Percentiles rank a stretch among this genome's conserved stretches.
Evolutionary conservation across 2,329 filamentous ascomycete species (phyloP).

Genomic region (Hypomyces rosellus): DNA sequence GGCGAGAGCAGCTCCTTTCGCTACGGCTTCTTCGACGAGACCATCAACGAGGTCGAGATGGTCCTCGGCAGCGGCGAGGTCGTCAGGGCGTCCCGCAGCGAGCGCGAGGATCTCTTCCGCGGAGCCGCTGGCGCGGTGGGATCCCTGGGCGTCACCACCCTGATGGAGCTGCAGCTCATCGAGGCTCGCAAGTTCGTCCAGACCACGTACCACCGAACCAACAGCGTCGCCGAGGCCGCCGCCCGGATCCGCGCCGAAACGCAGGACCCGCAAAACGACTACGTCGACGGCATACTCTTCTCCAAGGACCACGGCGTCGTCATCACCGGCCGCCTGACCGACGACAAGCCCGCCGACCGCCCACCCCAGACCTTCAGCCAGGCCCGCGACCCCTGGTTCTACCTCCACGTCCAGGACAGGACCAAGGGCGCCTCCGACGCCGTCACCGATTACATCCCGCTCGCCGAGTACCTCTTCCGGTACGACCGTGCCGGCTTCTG

Average conservation of each 20-base stretch:
- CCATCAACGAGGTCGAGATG: constrained; percentile 59
- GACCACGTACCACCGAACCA: constrained; percentile 53
- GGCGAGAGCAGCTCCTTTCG: constrained; percentile 65
- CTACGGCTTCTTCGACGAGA: constrained; percentile 66
- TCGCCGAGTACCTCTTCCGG: constrained; percentile 69
- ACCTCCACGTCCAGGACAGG: constrained; percentile 57
- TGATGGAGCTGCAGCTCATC: constrained; percentile 58
- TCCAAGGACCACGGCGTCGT: constrained; percentile 57
- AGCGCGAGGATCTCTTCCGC: constrained; percentile 52
- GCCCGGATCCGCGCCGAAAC: constrained; percentile 44
- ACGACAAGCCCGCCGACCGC: constrained; percentile 38
- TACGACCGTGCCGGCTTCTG: constrained; percentile 73
- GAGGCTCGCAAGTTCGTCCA: constrained; percentile 56
- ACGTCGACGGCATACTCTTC: constrained; percentile 68
- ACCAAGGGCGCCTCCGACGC: constrained; percentile 22
- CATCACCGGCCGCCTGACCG: constrained; percentile 56
- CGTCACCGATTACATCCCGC: constrained; percentile 51
- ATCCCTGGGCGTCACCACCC: constrained; percentile 60
- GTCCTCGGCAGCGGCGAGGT: constrained; percentile 62
- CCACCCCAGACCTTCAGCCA: constrained; percentile 50
- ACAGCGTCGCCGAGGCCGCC: constrained; percentile 42
- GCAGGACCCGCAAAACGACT: constrained; percentile 47
- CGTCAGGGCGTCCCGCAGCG: constrained; percentile 41
- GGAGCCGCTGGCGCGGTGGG: constrained; percentile 63
- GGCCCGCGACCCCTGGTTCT: constrained; percentile 68